These are phyloP conservation scores for Talaromyces sp. DNA, from an alignment of 2,329 filamentous ascomycete species.

Conservation along the genomic window DNA sequence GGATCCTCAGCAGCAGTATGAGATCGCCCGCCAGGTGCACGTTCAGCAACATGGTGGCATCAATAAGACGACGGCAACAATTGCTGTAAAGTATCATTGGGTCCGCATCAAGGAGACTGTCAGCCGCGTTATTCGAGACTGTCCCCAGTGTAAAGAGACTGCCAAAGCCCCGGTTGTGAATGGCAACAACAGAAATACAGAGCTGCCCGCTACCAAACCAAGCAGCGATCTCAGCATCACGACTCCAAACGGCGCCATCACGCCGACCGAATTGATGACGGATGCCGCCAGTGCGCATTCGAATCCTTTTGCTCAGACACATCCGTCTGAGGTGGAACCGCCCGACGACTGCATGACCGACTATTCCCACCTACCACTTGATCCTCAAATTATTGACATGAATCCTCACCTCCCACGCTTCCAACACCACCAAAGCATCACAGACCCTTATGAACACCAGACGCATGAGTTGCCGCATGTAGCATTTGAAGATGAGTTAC, in stretches of 20 bases:
- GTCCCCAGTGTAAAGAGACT: constrained; percentile 79
- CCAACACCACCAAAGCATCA: constrained; percentile 34
- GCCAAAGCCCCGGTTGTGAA: constrained; percentile 51
- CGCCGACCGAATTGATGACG: constrained; percentile 18
- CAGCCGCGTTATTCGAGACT: constrained; percentile 88
- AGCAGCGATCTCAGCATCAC: constrained; percentile 10
- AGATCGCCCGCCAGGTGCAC: constrained; percentile 77
- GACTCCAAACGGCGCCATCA: constrained; percentile 4
- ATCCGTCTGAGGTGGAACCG: constrained; percentile 30
- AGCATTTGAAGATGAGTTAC: constrained; percentile 36
- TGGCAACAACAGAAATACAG: constrained; percentile 23
- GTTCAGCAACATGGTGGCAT: constrained; percentile 78
- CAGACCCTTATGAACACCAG: constrained; percentile 29
- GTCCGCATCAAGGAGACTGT: constrained; percentile 97
- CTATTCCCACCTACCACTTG: constrained; percentile 52
- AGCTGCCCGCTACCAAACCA: constrained; percentile 13
- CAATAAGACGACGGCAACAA: constrained; percentile 94
- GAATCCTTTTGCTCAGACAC: constrained; percentile 28
- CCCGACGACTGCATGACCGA: constrained; percentile 35
- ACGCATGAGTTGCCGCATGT: constrained; percentile 27
- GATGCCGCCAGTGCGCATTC: constrained; percentile 23
- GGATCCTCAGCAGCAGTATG: constrained; percentile 83
- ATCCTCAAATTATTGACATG: constrained; percentile 58
- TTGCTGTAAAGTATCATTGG: constrained; percentile 95
- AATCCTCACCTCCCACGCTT: constrained; percentile 40